Evolutionary conservation across 371 early-diverging fungal genomes (phyloP).

Genomic region (Mucor irregularis): DNA sequence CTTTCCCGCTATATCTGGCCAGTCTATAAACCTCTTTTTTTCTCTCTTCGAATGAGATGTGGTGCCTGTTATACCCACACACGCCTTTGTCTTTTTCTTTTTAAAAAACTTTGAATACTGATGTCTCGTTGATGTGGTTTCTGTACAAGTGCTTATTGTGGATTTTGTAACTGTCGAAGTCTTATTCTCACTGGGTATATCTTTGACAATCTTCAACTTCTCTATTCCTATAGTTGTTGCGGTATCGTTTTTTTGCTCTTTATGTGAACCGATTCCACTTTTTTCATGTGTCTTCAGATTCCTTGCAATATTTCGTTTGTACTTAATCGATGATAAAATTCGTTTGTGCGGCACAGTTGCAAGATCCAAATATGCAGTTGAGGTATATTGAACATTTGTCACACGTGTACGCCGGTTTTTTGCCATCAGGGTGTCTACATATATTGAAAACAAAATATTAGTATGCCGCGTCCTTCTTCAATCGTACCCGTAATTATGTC

Average conservation of each 20-base stretch:
- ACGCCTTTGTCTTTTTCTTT: neutral
- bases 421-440: constrained; percentile 4
- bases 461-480: too few relatives aligned
- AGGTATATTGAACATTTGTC: constrained; percentile 13
- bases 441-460: neutral
- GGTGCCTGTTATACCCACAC: constrained; percentile 21
- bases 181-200: neutral
- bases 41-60: constrained; percentile 12
- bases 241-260: neutral
- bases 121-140: neutral
- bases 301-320: constrained; percentile 6
- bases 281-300: neutral
- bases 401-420: constrained; percentile 6
- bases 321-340: neutral
- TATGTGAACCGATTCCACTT: neutral
- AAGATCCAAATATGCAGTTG: constrained; percentile 39
- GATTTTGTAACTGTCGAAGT: neutral
- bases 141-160: neutral
- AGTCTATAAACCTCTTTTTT: constrained; percentile 29
- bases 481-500: too few relatives aligned
- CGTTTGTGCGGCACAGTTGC: constrained; percentile 23
- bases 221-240: neutral
- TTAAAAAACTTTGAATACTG: neutral
- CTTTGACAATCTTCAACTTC: too few relatives aligned
- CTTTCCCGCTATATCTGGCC: constrained; percentile 40